A percentile compares a stretch with the other conserved stretches of the same genome.
Conservation (phyloP, 2,329 filamentous ascomycete genomes). For the Aspergillus hiratsukae region DNA sequence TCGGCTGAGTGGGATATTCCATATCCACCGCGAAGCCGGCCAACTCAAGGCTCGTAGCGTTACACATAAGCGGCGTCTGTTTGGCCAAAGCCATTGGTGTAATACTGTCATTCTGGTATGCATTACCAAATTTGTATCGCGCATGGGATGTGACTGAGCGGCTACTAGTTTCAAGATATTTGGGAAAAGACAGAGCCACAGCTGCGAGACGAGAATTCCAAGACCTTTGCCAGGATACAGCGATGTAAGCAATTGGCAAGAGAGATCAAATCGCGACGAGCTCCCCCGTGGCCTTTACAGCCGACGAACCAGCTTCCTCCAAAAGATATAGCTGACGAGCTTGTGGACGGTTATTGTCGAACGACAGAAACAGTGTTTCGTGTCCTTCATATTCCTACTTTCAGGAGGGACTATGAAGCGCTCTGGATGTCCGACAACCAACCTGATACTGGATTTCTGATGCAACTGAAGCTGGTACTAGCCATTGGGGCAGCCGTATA, state of each 20-base stretch:
- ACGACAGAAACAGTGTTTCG: conserved; percentile 53
- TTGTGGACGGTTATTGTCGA: conserved; percentile 53
- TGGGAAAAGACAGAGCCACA: conserved; percentile 43
- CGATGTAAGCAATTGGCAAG: conserved; percentile 52
- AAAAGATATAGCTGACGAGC: conserved; percentile 41
- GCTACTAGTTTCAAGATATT: conserved; percentile 24
- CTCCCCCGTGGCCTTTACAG: conserved; percentile 46
- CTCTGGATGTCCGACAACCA: too few species aligned
- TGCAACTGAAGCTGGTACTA: too few species aligned
- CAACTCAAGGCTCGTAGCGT: conserved; percentile 41
- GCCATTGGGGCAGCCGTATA: too few species aligned
- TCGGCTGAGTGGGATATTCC: conserved; percentile 41
- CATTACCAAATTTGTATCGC: conserved; percentile 12
- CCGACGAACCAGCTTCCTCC: conserved; percentile 44
- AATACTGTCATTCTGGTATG: conserved; percentile 45
- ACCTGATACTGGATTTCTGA: too few species aligned
- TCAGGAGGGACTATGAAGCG: too few species aligned
- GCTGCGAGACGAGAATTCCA: conserved; percentile 34
- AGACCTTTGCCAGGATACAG: conserved; percentile 36
- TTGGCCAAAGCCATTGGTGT: conserved; percentile 56
- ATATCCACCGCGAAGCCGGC: conserved; percentile 40
- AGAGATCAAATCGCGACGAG: conserved; percentile 48
- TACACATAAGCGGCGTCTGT: conserved; percentile 51
- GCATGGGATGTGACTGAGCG: conserved; percentile 1
- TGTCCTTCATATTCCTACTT: conserved; percentile 53